A percentile compares a stretch with the other conserved stretches of the same genome.
These are phyloP conservation scores for Russula foetens DNA, from an alignment of 768 basidiomycete species.

Conservation along the genomic window DNA sequence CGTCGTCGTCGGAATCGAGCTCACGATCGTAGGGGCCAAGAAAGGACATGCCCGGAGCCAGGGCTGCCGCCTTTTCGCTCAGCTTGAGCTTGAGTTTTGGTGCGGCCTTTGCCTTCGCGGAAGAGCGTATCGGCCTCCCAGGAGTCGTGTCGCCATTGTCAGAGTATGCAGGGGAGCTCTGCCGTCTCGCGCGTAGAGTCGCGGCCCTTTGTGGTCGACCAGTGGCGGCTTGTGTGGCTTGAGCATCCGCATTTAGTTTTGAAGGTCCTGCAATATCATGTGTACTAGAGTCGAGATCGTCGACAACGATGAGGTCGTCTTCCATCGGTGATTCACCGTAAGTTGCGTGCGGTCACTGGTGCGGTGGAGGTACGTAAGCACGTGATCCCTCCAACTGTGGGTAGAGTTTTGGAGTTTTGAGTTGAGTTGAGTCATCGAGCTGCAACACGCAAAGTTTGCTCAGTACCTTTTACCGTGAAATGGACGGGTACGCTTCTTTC, in stretches of 20 bases:
- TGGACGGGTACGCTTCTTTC: slow-evolving; percentile 7
- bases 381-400: background rate
- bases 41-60: slow-evolving; percentile 81
- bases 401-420: too few relatives aligned
- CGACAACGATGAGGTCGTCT: slow-evolving; percentile 55
- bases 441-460: too few relatives aligned
- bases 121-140: slow-evolving; percentile 38
- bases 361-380: background rate
- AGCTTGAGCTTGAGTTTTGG: slow-evolving; percentile 86
- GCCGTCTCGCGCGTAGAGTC: slow-evolving; percentile 15
- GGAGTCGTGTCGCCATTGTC: slow-evolving; percentile 29
- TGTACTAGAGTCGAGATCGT: slow-evolving; percentile 41
- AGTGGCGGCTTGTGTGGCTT: slow-evolving; percentile 16
- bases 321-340: slow-evolving; percentile 32
- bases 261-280: slow-evolving; percentile 29
- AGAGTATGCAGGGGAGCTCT: slow-evolving; percentile 23
- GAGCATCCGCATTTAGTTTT: background rate
- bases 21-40: slow-evolving; percentile 90
- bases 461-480: background rate
- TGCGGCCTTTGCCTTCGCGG: slow-evolving; percentile 32
- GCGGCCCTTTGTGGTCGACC: slow-evolving; percentile 20
- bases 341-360: background rate
- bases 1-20: slow-evolving; percentile 91
- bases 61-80: slow-evolving; percentile 72
- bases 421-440: too few relatives aligned